phyloP scores from a whole-genome alignment of 805 yeast species.

The Metschnikowia aberdeeniae region DNA sequence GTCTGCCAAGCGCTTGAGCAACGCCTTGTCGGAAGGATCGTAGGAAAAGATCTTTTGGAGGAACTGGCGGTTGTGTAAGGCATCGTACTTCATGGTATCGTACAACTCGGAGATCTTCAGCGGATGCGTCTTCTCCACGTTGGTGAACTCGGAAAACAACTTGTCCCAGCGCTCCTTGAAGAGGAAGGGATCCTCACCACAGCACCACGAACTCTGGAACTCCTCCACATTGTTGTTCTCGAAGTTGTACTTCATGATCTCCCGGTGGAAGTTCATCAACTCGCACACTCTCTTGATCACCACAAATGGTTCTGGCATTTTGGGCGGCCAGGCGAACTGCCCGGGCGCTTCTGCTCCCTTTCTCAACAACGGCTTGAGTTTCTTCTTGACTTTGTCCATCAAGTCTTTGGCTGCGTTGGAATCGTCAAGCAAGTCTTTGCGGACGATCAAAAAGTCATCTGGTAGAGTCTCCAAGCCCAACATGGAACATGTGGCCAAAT shows the following conservation, averaged over 20 bases:
- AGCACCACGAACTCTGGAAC: conserved; percentile 88
- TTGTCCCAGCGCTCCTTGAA: conserved; percentile 98
- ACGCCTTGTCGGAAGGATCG: conserved; percentile 38
- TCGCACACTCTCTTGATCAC: conserved; percentile 94
- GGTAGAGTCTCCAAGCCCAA: conserved; percentile 64
- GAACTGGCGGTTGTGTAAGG: conserved; percentile 89
- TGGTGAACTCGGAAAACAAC: conserved; percentile 82
- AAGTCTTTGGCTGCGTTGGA: conserved; percentile 96
- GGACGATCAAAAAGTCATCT: conserved; percentile 71
- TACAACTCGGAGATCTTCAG: conserved; percentile 93
- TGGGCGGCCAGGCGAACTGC: conserved; percentile 98
- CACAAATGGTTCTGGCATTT: conserved; percentile 94
- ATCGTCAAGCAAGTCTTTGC: conserved; percentile 92
- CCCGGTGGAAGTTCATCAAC: conserved; percentile 86
- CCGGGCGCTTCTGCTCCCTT: conserved; percentile 97
- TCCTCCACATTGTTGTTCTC: conserved; percentile 57
- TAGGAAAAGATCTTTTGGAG: conserved; percentile 79
- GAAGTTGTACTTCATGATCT: conserved; percentile 78
- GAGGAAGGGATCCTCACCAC: conserved; percentile 87
- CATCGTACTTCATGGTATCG: conserved; percentile 98
- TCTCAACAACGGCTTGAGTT: conserved; percentile 86
- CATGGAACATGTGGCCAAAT: conserved; percentile 73
- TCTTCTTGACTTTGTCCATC: conserved; percentile 97
- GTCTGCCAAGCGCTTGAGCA: conserved; percentile 34
- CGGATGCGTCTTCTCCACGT: conserved; percentile 96